These are phyloP conservation scores for Coniochaeta sp. DNA, from an alignment of 2,329 filamentous ascomycete genomes.

Conservation along the genomic window DNA sequence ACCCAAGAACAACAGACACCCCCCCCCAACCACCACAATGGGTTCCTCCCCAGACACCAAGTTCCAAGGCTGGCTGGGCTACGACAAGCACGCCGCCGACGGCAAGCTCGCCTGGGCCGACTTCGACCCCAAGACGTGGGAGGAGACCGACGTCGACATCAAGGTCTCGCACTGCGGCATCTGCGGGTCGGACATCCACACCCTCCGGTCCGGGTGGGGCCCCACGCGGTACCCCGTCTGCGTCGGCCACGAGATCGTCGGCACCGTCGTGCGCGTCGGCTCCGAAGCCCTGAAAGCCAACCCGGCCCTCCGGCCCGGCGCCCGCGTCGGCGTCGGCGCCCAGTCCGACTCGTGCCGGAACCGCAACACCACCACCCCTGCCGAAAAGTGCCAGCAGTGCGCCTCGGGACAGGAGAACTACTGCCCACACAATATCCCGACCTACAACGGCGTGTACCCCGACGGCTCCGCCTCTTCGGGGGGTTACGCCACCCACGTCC, in stretches of 20 bases:
- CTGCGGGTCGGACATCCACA: slow-evolving; percentile 56
- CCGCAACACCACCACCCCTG: slow-evolving; percentile 13
- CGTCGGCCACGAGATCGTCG: slow-evolving; percentile 60
- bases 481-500: slow-evolving; percentile 34
- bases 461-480: slow-evolving; percentile 54
- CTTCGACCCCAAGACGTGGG: slow-evolving; percentile 58
- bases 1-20: not conserved
- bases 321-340: slow-evolving; percentile 57
- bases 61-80: slow-evolving; percentile 46
- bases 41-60: slow-evolving; percentile 29
- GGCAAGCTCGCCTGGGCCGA: slow-evolving; percentile 48
- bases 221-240: slow-evolving; percentile 32
- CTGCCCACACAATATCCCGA: slow-evolving; percentile 34
- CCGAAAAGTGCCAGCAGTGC: slow-evolving; percentile 30
- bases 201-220: slow-evolving; percentile 46
- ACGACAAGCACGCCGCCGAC: slow-evolving; percentile 28
- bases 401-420: slow-evolving; percentile 26
- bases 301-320: slow-evolving; percentile 45
- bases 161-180: slow-evolving; percentile 59
- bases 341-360: slow-evolving; percentile 47
- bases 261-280: slow-evolving; percentile 48
- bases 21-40: slow-evolving; percentile 7
- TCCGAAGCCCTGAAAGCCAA: slow-evolving; percentile 24
- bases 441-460: slow-evolving; percentile 44
- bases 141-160: slow-evolving; percentile 60